Evolutionary conservation across 2,329 filamentous ascomycete genomes (phyloP), one percentile per base, ranked within the genome.

Genomic region (Ploettnerulaceae sp.): DNA sequence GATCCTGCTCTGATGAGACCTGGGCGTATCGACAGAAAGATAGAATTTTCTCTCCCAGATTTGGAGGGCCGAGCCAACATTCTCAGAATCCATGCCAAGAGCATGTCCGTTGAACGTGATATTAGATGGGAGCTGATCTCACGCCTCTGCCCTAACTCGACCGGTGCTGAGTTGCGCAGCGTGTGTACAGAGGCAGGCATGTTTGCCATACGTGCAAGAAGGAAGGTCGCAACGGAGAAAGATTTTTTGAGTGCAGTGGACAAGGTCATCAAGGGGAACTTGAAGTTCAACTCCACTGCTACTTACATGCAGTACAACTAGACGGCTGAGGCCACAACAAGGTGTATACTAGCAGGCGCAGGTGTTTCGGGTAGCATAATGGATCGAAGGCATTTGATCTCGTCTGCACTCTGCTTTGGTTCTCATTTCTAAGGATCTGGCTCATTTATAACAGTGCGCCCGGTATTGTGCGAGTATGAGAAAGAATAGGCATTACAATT

Each of bases 271-370:
- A 95, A 96, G 79, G 90, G 87, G 61, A 96, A 97, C 70, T 75
- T 95, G 67, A 98, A 98, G 81, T 98, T 98, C 77, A 97, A 96
- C 80, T 94, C 87, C 48, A 98, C 93, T 49, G 91, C 93, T 39
- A 89, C 87, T 54, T 98, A 98, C 73, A 93, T 93, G 79, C 93
- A 97, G 73, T 98, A 98, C 78, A 98, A 98, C 71, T 97, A 95
- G 60, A 61, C 33, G 49, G 44, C 42, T 55, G 36, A 39, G 42
- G 46, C 37, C 29, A 37, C 45, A 37, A 45, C 9, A 43, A 44
- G 50, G 22, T 64, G 59, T 61, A 63, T 49, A 60, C 52, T 63
- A 62, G 56, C 55, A 45, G 61, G 60, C 56, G 58, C 45, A 54
- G 57, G 61, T 61, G 59, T 62, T 60, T 50, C 35, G 46, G 58